Base-by-base conservation (phyloP, 306 rosid genomes). In the Prunus kanzakura region DNA sequence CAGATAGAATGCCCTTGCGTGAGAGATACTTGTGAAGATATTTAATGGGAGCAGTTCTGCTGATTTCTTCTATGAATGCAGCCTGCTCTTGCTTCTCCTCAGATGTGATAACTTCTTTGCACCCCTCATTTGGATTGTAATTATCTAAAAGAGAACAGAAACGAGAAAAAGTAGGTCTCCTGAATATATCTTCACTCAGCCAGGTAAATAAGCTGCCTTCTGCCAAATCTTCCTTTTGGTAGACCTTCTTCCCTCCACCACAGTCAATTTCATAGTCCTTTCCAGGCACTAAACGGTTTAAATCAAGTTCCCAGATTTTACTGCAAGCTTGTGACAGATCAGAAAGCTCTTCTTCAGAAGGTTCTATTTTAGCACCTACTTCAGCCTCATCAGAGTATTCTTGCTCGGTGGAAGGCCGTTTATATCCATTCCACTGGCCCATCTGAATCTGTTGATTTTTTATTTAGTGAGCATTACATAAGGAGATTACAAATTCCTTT, bases 51-150 rank as follows among this genome's bases (percentile, higher is more conserved):
- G 97, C 98, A 71, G 98, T 90, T 84, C 97, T 89, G 85, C 97
- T 89, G 67, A 95, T 90, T 88, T 95, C 97, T 82, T 95, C 98
- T 27, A 95, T 82, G 81, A 95, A 95, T 70, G 97, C 88, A 77
- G 82, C 91, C 80, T 95, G 98, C 85, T 95, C 98, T 83, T 95
- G 93, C 84, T 71, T 92, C 90, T 92, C 98, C 82, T 92, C 98
- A 70, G 95, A 76, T 61, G 98, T 90, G 75, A 92, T 93, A 68
- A 90, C 95, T 86, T 95, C 98, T 85, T 83, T 89, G 86, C 38
- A 45, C 47, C 98, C 97, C 83, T 83, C 81, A 67, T 89, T 80
- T 9, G 97, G 98, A 71, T 92, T 95, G 84, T 92, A 95, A 67
- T 95, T 95, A 76, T 95, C 98, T 54, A 95, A 82, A 75, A 95